Base-by-base conservation (phyloP, 2,329 filamentous ascomycete species). In the Neospermospora avenae region DNA sequence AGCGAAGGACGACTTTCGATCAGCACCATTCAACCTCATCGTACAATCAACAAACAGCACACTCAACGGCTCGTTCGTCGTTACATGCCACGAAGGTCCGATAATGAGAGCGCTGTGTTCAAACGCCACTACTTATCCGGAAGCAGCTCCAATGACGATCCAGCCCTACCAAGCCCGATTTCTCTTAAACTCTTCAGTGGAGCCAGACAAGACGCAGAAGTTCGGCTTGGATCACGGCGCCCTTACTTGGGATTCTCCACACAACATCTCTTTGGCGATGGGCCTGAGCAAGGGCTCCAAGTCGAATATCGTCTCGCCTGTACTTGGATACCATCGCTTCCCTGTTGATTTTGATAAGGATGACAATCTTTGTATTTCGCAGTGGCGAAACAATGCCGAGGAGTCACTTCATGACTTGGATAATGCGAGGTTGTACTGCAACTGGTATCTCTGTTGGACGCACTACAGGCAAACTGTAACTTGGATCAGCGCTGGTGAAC, bases 81-180 rank as follows among this genome's bases (percentile, higher is more conserved):
- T 65, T 4, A 67, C 78, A 56, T 81, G 78, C 69, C 78, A 80
- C 65, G 72, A 75, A 60, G 78, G 78, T 31, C 78, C 78, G 20
- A 78, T 73, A 3, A 77, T 80, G 57, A 77, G 80, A 65, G 74
- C 71, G 10, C 74, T 80, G 57, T 80, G 79, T 34, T 37, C 42
- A 11, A 44, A 63, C 63, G 39, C 68, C 61, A 56, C 61, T 69
- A 41, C 69, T 28, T 18, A 55, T 37, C 35, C 70, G 57, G 62
- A 65, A 54, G 18, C 22, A 44, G 41, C 18, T 7, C 41, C 41
- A 10, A 24, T 7, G 13, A 3, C 41, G 8, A n/a, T 42, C 8
- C 14, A 22, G 16, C 39, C 39, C 14, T 42, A n/a, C 39, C n/a
- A 3, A 2, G 20, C 14, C 7, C 10, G 18, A 4, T 49, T 34